Percentiles rank a stretch among this genome's conserved stretches.
These are phyloP conservation scores for Holtermanniella nyarrowii DNA, from an alignment of 768 basidiomycete species.

Conservation along the genomic window DNA sequence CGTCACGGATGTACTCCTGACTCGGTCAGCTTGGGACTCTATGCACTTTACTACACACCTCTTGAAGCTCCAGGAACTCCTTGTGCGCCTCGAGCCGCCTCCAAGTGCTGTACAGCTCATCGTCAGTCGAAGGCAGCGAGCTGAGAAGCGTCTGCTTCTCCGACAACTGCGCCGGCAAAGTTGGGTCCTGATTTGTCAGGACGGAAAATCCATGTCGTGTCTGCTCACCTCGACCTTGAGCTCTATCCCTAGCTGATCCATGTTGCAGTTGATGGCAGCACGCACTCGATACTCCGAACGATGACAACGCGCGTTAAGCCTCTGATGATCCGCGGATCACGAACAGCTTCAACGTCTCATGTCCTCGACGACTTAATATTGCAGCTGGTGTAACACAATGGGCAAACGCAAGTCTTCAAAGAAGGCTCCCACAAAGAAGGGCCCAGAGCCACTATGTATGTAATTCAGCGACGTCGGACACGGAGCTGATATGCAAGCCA, in stretches of 20 bases:
- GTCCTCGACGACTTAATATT: not conserved
- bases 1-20: conserved; percentile 96
- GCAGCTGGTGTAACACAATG: conserved; percentile 16
- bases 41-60: conserved; percentile 25
- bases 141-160: conserved; percentile 81
- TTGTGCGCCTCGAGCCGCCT: conserved; percentile 90
- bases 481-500: conserved; percentile 17
- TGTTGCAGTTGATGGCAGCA: conserved; percentile 4
- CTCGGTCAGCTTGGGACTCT: not conserved
- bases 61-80: conserved; percentile 65
- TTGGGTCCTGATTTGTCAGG: conserved; percentile 57
- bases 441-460: conserved; percentile 11
- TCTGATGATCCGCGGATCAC: not conserved
- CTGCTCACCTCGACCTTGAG: conserved; percentile 15
- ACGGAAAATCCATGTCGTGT: not conserved
- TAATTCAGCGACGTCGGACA: not conserved
- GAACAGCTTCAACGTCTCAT: not conserved
- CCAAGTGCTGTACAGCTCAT: conserved; percentile 95
- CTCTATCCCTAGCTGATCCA: conserved; percentile 22
- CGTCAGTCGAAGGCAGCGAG: conserved; percentile 60
- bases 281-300: too few relatives aligned
- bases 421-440: conserved; percentile 28
- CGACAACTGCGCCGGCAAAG: conserved; percentile 73
- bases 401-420: conserved; percentile 38
- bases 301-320: not conserved